Base-by-base conservation (phyloP, 2,329 filamentous ascomycete genomes). In the Aspergillus arachidicola region DNA sequence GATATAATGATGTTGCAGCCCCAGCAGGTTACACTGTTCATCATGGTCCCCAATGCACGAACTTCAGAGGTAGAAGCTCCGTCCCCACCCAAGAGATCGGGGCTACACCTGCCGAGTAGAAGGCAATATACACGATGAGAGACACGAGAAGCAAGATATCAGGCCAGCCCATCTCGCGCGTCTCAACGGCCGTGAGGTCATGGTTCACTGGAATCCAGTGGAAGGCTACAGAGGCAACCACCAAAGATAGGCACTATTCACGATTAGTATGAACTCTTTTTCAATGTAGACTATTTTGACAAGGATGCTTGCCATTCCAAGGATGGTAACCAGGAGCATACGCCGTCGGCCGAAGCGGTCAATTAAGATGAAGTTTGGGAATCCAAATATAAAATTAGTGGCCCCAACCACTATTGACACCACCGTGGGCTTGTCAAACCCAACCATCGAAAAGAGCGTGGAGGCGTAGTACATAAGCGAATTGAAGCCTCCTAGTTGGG, bases 11-110 rank as follows among this genome's bases (percentile, higher is more conserved):
- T 77, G 67, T 83, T 83, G 60, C 72, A 77, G 26, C 76, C 76
- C 81, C 51, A 54, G 58, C 69, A 72, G 21, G 65, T 69, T 12
- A 71, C 69, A 2, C 66, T 69, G n/a, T 69, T 72, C 56, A 82
- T 73, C 80, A 84, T 84, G 0, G 80, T 84, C 51, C 77, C 82
- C 63, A 80, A 71, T 7, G 81, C 81, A n/a, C 83, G 75, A 16
- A 84, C 80, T 59, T 84, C 81, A 83, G 74, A 0, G 81, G 79
- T 54, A 82, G 79, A 62, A 84, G 77, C 32, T 84, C 83, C 6
- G 78, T 80, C 16, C 75, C 78, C 9, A 83, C 73, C 82, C 83
- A 85, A 4, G 80, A 77, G 12, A 78, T 83, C 30, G 80, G 83
- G 0, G 80, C 83, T 2, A 85, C 78, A 41, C 80, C 80, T 2